A percentile compares a stretch with the other conserved stretches of the same genome.
These are phyloP conservation scores for Globisporangium nunn DNA, from an alignment of 352 stramenopile species.

Conservation along the genomic window DNA sequence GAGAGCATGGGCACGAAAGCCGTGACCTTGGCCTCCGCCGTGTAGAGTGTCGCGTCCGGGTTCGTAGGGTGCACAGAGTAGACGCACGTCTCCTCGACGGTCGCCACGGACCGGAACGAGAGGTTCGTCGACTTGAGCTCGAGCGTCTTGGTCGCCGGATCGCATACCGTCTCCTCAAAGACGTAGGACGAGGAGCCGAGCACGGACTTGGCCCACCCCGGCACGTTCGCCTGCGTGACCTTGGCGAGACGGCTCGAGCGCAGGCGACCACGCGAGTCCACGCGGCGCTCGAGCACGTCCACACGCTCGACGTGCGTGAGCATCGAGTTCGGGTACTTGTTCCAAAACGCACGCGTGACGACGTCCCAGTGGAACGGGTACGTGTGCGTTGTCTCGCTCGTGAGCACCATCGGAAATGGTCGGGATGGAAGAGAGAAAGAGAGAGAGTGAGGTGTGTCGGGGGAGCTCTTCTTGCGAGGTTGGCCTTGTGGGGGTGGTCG, in stretches of 20 bases:
- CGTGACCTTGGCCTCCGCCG: slow-evolving; percentile 67
- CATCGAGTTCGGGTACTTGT: slow-evolving; percentile 83
- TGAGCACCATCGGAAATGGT: slow-evolving; percentile 51
- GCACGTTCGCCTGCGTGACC: slow-evolving; percentile 69
- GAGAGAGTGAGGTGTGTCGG: too few relatives aligned
- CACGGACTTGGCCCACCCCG: slow-evolving; percentile 58
- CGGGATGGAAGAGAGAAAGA: too few relatives aligned
- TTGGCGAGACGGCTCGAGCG: slow-evolving; percentile 66
- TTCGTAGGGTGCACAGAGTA: slow-evolving; percentile 69
- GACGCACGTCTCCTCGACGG: slow-evolving; percentile 77
- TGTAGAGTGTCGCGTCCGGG: slow-evolving; percentile 50
- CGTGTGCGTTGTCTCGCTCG: slow-evolving; percentile 62
- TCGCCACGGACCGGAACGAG: slow-evolving; percentile 68
- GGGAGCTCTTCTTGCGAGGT: too few relatives aligned
- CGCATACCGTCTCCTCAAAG: slow-evolving; percentile 75
- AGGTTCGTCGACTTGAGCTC: slow-evolving; percentile 81
- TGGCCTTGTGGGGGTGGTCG: background rate
- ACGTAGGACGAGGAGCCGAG: slow-evolving; percentile 72
- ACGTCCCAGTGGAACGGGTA: slow-evolving; percentile 83
- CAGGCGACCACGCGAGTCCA: slow-evolving; percentile 62
- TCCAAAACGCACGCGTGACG: slow-evolving; percentile 83
- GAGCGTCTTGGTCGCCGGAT: slow-evolving; percentile 52
- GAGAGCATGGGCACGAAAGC: slow-evolving; percentile 77
- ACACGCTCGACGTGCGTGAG: slow-evolving; percentile 78
- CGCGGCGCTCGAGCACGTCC: slow-evolving; percentile 66